Percentiles rank a stretch among this genome's conserved stretches.
These are phyloP conservation scores for Geranium brycei DNA, from an alignment of 345 rosid genomes.

Conservation along the genomic window DNA sequence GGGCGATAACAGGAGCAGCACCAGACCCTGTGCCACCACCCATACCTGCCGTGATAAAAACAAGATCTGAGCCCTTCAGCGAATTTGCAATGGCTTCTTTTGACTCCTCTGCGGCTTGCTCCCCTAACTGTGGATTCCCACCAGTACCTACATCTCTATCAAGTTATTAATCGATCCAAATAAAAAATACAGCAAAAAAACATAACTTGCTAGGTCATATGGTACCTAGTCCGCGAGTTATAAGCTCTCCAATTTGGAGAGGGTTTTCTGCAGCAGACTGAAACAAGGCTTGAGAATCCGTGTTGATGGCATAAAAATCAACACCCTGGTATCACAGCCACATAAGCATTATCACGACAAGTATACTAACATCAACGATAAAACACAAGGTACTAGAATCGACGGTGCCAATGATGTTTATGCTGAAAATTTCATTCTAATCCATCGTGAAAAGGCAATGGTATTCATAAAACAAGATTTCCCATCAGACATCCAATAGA, in stretches of 20 bases:
- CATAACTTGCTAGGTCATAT: no score
- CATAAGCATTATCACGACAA: slow-evolving; percentile 4
- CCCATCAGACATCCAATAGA: no score
- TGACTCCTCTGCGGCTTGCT: slow-evolving; percentile 97
- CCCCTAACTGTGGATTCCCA: slow-evolving; percentile 84
- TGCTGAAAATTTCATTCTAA: no score
- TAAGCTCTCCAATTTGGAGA: slow-evolving; percentile 82
- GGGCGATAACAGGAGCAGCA: slow-evolving; percentile 97
- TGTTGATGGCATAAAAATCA: slow-evolving; percentile 90
- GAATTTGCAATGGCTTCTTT: slow-evolving; percentile 76
- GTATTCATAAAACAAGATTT: no score
- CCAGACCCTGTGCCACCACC: slow-evolving; percentile 99
- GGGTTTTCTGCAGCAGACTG: slow-evolving; percentile 79
- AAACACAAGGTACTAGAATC: background rate
- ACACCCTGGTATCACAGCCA: slow-evolving; percentile 37
- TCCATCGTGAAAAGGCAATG: no score
- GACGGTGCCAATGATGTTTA: slow-evolving; percentile 1
- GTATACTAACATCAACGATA: slow-evolving; percentile 5
- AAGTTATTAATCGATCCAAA: background rate
- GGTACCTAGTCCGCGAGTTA: slow-evolving; percentile 91
- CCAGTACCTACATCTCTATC: slow-evolving; percentile 60
- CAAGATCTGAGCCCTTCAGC: slow-evolving; percentile 95
- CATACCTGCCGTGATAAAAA: slow-evolving; percentile 96
- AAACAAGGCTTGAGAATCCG: slow-evolving; percentile 81
- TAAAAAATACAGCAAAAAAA: no score